phyloP scores from a whole-genome alignment of 768 basidiomycete genomes.

The Termitomyces sp. region DNA sequence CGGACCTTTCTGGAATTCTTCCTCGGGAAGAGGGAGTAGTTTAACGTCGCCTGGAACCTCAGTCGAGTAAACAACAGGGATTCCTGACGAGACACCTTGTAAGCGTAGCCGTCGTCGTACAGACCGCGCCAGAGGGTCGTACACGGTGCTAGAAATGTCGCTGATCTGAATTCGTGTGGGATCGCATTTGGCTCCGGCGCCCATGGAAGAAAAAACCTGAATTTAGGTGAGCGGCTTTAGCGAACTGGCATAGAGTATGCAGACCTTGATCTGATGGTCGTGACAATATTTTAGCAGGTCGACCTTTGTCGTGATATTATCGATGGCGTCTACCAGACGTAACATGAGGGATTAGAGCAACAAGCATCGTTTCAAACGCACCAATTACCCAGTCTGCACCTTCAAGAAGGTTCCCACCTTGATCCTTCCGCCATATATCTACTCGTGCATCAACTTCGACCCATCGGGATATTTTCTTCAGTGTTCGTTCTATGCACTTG shows the following conservation, averaged over 20 bases:
- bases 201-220: conserved; percentile 97
- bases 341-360: conserved; percentile 3
- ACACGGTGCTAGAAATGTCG: conserved; percentile 88
- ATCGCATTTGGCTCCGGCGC: conserved; percentile 91
- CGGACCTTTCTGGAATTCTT: conserved; percentile 86
- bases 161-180: conserved; percentile 94
- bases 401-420: conserved; percentile 67
- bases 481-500: conserved; percentile 60
- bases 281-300: conserved; percentile 90
- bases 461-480: conserved; percentile 78
- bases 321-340: conserved; percentile 76
- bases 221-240: conserved; percentile 25
- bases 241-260: conserved; percentile 1
- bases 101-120: conserved; percentile 76
- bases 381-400: conserved; percentile 95
- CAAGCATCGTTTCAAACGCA: conserved; percentile 25
- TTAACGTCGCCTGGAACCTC: conserved; percentile 89
- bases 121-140: conserved; percentile 91
- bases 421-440: conserved; percentile 85
- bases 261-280: conserved; percentile 71
- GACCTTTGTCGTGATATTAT: conserved; percentile 96
- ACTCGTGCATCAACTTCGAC: conserved; percentile 80
- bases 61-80: conserved; percentile 93
- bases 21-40: conserved; percentile 85
- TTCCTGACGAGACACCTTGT: conserved; percentile 57